Evolutionary conservation across 495 filamentous ascomycete species (phyloP), one percentile per base, ranked within the genome.

Genomic region (Lasiosphaeris hirsuta): DNA sequence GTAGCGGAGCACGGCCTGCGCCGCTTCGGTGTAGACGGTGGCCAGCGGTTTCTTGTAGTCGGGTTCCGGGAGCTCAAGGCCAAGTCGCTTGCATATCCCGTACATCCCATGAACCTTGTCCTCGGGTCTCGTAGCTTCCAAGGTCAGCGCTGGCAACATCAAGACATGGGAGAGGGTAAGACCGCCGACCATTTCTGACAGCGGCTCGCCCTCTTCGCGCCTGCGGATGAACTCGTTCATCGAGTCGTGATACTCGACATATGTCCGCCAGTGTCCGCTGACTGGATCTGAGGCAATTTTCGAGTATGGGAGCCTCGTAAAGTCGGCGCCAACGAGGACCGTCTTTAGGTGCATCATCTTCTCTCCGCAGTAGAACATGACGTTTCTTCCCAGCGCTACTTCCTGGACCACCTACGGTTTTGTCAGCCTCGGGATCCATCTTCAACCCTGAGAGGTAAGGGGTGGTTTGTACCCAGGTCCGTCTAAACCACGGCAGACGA

Each of bases 401-500:
- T 47, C 44, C 19, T 47, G 44, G 7, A 47, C 44, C 9, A 47
- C 44, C 44, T 33, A n/a, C n/a, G n/a, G 44, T 23, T 5, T 7
- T 23, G 44, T 47, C 17, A 47, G 44, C 44, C 8, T 5, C 10
- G 17, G 8, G 15, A 44, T 19, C n/a, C n/a, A n/a, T n/a, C n/a
- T n/a, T n/a, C n/a, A n/a, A n/a, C n/a, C n/a, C n/a, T n/a, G n/a
- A n/a, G n/a, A n/a, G n/a, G n/a, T n/a, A n/a, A n/a, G n/a, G n/a
- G n/a, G n/a, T n/a, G n/a, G n/a, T n/a, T n/a, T n/a, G n/a, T n/a
- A 47, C 44, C 44, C 44, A 47, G 44, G 14, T 23, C 4, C 44
- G 44, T 19, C 44, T 47, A 19, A 47, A 47, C 44, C 44, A 47
- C 8, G 44, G 44, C 44, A 47, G 17, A 47, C 44, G 19, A 30